Evolutionary conservation across 2,329 filamentous ascomycete genomes (phyloP).

Genomic region (Paraconiothyrium sp.): DNA sequence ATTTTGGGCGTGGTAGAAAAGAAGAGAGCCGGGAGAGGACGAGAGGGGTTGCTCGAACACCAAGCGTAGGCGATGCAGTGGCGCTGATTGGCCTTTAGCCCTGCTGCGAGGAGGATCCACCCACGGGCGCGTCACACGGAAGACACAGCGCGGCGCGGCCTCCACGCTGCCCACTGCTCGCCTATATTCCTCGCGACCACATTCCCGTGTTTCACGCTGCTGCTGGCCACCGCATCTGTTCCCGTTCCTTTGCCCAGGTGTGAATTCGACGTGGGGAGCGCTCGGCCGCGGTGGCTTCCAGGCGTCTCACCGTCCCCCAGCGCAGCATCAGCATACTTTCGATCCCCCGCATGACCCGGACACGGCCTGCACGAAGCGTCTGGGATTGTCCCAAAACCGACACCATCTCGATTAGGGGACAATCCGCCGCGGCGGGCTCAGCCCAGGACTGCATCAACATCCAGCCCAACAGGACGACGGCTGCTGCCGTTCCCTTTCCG

Average conservation of each 20-base stretch:
- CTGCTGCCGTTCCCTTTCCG: constrained; percentile 1
- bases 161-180: constrained; percentile 20
- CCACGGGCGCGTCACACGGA: constrained; percentile 2
- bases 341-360: constrained; percentile 21
- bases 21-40: constrained; percentile 2
- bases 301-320: constrained; percentile 11
- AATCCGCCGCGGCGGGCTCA: constrained; percentile 16
- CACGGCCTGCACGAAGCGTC: constrained; percentile 18
- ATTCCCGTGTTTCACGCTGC: constrained; percentile 25
- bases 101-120: neutral
- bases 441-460: constrained; percentile 13
- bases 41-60: constrained; percentile 11
- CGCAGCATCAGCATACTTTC: constrained; percentile 9
- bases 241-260: neutral
- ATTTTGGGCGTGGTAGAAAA: constrained; percentile 23
- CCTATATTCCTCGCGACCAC: constrained; percentile 10
- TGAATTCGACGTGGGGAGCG: neutral
- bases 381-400: constrained; percentile 6
- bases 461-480: neutral
- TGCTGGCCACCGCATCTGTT: constrained; percentile 8
- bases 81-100: constrained; percentile 4
- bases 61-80: neutral
- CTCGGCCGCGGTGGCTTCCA: neutral
- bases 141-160: neutral
- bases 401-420: constrained; percentile 12